A percentile compares a stretch with the other conserved stretches of the same genome.
Conservation (phyloP, 78 protist genomes). For the Dictyostelium purpureum region DNA sequence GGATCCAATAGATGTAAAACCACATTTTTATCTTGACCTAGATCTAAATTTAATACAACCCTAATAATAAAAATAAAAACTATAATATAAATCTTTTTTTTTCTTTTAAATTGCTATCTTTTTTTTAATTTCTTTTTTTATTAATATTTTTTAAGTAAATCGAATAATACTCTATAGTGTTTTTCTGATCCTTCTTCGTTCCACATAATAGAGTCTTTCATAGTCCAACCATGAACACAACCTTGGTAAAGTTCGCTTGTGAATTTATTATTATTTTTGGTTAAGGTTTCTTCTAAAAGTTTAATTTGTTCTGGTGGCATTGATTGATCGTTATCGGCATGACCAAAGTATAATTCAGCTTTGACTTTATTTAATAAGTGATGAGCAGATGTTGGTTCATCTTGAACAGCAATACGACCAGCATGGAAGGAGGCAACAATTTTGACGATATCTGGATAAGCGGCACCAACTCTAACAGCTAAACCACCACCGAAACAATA, state of each 20-base stretch:
- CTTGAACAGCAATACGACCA: not conserved
- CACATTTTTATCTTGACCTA: no score
- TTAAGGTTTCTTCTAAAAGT: not conserved
- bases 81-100: no score
- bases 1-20: no score
- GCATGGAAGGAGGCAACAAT: conserved; percentile 45
- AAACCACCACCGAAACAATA: conserved; percentile 58
- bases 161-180: not conserved
- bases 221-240: conserved; percentile 43
- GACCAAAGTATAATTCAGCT: conserved; percentile 39
- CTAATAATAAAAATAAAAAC: no score
- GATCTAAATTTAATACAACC: no score
- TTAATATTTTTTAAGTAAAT: not conserved
- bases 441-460: not conserved
- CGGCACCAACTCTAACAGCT: not conserved
- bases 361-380: not conserved
- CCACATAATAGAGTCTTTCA: conserved; percentile 27
- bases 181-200: conserved; percentile 15
- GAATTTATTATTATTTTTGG: not conserved
- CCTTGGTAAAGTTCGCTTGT: not conserved
- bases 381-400: not conserved
- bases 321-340: conserved; percentile 48
- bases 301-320: conserved; percentile 5
- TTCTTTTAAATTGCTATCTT: no score
- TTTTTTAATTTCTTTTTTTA: not conserved